Conservation (phyloP, 768 basidiomycete species). For the Boletus sensibilis region DNA sequence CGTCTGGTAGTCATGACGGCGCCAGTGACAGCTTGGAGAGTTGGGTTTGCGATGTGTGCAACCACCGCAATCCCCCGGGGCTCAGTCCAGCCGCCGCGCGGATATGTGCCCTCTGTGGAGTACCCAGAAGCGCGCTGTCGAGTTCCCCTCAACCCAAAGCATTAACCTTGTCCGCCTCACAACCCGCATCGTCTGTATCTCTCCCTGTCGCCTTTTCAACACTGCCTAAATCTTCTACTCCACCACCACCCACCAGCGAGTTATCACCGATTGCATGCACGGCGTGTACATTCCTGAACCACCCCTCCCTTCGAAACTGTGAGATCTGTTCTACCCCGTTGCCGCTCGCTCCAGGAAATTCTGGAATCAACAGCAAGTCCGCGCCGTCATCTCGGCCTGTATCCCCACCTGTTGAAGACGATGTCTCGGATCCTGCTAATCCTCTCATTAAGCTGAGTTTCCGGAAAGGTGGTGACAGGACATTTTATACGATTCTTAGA, state of each 20-base stretch:
- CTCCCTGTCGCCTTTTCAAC: slow-evolving; percentile 26
- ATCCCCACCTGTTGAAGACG: slow-evolving; percentile 41
- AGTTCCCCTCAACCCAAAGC: slow-evolving; percentile 24
- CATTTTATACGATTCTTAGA: slow-evolving; percentile 77
- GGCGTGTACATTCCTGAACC: slow-evolving; percentile 92
- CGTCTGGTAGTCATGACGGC: slow-evolving; percentile 29
- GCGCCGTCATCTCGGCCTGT: slow-evolving; percentile 65
- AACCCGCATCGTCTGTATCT: slow-evolving; percentile 39
- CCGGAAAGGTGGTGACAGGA: slow-evolving; percentile 84
- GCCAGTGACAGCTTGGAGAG: slow-evolving; percentile 43
- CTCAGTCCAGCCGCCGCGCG: slow-evolving; percentile 64
- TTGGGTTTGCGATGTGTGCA: slow-evolving; percentile 92
- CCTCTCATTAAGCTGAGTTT: slow-evolving; percentile 81
- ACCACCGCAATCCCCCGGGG: slow-evolving; percentile 75
- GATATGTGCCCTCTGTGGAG: slow-evolving; percentile 83
- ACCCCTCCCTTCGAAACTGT: slow-evolving; percentile 66
- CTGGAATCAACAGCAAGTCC: slow-evolving; percentile 45
- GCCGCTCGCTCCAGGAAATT: slow-evolving; percentile 31
- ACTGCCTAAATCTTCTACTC: slow-evolving; percentile 18
- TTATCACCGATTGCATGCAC: slow-evolving; percentile 60
- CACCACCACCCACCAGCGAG: slow-evolving; percentile 20
- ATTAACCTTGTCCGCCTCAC: slow-evolving; percentile 40
- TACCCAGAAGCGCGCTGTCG: slow-evolving; percentile 50
- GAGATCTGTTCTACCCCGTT: slow-evolving; percentile 85
- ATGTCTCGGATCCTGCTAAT: slow-evolving; percentile 31